These are phyloP conservation scores for Fusarium tricinctum DNA, from an alignment of 2,329 filamentous ascomycete genomes.

Conservation along the genomic window DNA sequence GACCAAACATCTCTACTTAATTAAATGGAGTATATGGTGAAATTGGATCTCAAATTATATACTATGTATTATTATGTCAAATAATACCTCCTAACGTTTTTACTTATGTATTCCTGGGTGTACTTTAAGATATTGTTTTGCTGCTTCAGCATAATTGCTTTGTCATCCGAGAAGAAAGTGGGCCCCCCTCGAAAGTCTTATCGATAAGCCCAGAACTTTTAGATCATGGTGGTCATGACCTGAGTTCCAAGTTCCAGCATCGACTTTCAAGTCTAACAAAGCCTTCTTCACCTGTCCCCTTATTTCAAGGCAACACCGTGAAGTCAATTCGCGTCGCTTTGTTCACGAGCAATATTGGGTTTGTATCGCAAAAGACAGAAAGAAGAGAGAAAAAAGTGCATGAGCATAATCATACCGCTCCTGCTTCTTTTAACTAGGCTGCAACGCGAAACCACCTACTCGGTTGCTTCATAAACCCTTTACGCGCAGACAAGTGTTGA, in stretches of 20 bases:
- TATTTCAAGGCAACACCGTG: slow-evolving; percentile 4
- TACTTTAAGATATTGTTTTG: neutral
- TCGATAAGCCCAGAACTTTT: slow-evolving; percentile 24
- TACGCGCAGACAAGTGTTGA: slow-evolving; percentile 49
- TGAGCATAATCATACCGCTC: neutral
- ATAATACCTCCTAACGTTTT: too few species aligned
- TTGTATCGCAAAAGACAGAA: slow-evolving; percentile 5
- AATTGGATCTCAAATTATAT: neutral
- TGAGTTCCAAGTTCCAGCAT: too few species aligned
- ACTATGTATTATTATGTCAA: too few species aligned
- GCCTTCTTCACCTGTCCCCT: slow-evolving; percentile 12
- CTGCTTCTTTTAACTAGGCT: slow-evolving; percentile 10
- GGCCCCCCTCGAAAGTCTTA: slow-evolving; percentile 13
- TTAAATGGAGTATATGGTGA: neutral
- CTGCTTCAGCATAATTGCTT: slow-evolving; percentile 16
- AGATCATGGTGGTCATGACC: slow-evolving; percentile 7
- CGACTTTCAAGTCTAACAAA: neutral
- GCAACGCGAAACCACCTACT: slow-evolving; percentile 15
- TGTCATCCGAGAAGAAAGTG: slow-evolving; percentile 18
- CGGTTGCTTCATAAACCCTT: slow-evolving; percentile 13
- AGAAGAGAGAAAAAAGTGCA: neutral
- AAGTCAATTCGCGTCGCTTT: slow-evolving; percentile 7
- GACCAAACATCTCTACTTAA: slow-evolving; percentile 31
- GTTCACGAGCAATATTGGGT: slow-evolving; percentile 5
- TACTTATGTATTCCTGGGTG: too few species aligned